Percentiles rank a stretch among this genome's conserved stretches.
Evolutionary conservation across 805 yeast genomes (phyloP).

Genomic region (Schizosaccharomyces cryophilus): DNA sequence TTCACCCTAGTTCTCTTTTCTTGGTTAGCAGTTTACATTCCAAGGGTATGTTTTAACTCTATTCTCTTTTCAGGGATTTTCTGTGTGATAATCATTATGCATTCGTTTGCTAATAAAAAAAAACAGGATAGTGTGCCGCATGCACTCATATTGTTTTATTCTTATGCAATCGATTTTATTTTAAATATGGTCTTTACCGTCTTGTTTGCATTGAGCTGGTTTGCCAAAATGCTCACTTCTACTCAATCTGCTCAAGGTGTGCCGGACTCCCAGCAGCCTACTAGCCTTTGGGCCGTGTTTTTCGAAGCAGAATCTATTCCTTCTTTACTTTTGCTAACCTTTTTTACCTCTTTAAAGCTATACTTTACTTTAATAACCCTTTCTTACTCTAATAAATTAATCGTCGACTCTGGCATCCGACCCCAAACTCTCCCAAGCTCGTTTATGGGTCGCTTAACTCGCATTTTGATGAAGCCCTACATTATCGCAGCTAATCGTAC

Average conservation of each 20-base stretch:
- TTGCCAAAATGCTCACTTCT: slow-evolving; percentile 11
- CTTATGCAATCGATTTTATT: slow-evolving; percentile 44
- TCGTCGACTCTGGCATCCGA: neutral
- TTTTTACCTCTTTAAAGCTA: slow-evolving; percentile 7
- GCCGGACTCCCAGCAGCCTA: neutral
- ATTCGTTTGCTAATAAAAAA: neutral
- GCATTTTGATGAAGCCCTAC: neutral
- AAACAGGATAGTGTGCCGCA: slow-evolving; percentile 30
- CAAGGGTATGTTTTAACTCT: neutral
- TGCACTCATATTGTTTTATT: slow-evolving; percentile 35
- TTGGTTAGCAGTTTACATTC: neutral
- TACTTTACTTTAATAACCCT: slow-evolving; percentile 8
- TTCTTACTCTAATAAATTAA: neutral
- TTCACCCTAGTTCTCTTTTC: neutral
- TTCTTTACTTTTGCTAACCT: slow-evolving; percentile 8
- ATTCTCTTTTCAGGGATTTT: neutral
- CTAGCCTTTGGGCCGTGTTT: neutral
- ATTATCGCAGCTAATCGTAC: neutral
- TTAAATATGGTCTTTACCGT: slow-evolving; percentile 43
- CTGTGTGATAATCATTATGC: neutral
- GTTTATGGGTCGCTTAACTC: neutral
- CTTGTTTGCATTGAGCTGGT: slow-evolving; percentile 59
- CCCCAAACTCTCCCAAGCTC: neutral
- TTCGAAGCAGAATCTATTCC: slow-evolving; percentile 8
- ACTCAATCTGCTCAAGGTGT: neutral